Evolutionary conservation across 164 flowering plant species (phyloP).

Genomic region (Aristolochia californica): DNA sequence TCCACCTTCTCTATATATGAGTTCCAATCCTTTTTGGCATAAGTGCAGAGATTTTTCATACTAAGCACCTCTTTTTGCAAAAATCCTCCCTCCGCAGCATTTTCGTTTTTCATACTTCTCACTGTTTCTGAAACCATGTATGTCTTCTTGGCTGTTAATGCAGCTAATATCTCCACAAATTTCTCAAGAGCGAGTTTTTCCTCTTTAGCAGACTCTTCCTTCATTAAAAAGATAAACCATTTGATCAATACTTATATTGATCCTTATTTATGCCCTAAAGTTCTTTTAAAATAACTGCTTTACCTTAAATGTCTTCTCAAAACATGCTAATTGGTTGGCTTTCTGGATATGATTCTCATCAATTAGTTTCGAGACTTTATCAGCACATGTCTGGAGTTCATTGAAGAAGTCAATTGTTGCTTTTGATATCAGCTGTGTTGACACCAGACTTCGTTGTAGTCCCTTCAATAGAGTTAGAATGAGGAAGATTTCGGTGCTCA

Average conservation of each 20-base stretch:
- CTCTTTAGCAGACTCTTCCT: constrained; percentile 73
- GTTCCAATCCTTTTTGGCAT: constrained; percentile 32
- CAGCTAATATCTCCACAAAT: constrained; percentile 43
- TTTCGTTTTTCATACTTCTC: constrained; percentile 26
- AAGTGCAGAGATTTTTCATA: constrained; percentile 38
- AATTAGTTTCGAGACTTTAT: constrained; percentile 29
- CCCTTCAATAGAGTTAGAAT: constrained; percentile 28
- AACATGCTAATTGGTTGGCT: constrained; percentile 25
- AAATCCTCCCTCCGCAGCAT: constrained; percentile 24
- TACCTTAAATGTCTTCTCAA: constrained; percentile 61
- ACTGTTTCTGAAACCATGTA: constrained; percentile 55
- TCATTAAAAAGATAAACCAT: constrained; percentile 1
- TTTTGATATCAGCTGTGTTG: constrained; percentile 50
- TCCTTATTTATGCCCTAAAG: too few relatives aligned
- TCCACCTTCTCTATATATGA: constrained; percentile 33
- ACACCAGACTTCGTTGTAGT: constrained; percentile 37
- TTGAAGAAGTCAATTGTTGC: constrained; percentile 44
- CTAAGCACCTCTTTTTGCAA: constrained; percentile 35
- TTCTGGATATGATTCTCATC: constrained; percentile 41
- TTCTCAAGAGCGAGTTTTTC: constrained; percentile 59
- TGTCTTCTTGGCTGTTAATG: constrained; percentile 41
- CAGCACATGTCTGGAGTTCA: constrained; percentile 39
- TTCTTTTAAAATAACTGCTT: not conserved
- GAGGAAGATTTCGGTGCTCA: not conserved
- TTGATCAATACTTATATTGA: not conserved